These are phyloP conservation scores for Musa schizocarpa DNA, from an alignment of 176 grass and related monocot genomes.

Conservation along the genomic window DNA sequence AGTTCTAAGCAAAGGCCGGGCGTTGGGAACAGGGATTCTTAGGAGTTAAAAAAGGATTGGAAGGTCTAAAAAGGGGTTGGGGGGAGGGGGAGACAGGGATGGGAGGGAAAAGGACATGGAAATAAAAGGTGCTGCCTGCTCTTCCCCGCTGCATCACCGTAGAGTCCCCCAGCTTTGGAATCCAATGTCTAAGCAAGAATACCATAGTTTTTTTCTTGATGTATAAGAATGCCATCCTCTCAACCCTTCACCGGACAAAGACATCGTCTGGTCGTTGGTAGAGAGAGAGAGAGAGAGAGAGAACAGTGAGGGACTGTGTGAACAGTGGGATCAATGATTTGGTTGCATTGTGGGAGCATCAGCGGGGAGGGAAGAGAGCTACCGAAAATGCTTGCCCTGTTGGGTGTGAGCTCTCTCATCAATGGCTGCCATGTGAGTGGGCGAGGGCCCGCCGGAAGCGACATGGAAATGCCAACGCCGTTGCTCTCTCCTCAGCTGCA, in stretches of 20 bases:
- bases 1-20: neutral
- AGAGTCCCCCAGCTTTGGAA: neutral
- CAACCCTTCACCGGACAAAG: too few species aligned
- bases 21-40: neutral
- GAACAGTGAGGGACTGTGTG: neutral
- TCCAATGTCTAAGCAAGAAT: neutral
- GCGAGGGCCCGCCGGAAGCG: too few species aligned
- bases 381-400: neutral
- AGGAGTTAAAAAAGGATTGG: neutral
- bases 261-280: too few species aligned
- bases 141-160: neutral
- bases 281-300: neutral
- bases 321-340: slow-evolving; percentile 1
- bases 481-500: neutral
- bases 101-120: neutral
- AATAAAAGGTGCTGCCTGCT: neutral
- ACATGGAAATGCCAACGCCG: neutral
- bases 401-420: neutral
- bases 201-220: neutral
- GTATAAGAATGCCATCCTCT: too few species aligned
- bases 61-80: neutral
- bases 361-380: neutral
- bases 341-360: neutral
- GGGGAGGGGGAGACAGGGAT: neutral
- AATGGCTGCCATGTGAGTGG: neutral